Conservation (phyloP, 225 moss, liverwort and hornwort genomes). For the Marchantia paleacea region DNA sequence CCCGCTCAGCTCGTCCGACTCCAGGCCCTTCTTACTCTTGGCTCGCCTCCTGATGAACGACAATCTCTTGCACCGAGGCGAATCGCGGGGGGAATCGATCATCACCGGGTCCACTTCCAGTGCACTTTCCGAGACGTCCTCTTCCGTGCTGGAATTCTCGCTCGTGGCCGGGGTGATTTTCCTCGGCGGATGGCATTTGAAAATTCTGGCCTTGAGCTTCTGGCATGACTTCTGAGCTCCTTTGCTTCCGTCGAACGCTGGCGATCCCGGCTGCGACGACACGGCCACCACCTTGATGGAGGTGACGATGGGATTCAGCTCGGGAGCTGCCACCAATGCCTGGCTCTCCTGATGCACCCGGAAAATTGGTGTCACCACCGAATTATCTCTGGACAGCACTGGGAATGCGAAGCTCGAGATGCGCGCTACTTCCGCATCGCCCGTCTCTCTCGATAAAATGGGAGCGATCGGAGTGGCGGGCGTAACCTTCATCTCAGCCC, state of each 20-base stretch:
- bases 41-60: constrained; percentile 17
- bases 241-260: constrained; percentile 2
- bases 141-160: constrained; percentile 24
- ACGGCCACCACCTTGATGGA: constrained; percentile 24
- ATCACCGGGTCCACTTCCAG: background rate
- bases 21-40: background rate
- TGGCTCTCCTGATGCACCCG: background rate
- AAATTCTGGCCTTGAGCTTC: constrained; percentile 33
- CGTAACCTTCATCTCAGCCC: constrained; percentile 30
- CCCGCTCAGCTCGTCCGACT: constrained; percentile 1
- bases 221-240: constrained; percentile 17
- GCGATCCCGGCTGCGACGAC: constrained; percentile 21
- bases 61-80: constrained; percentile 9
- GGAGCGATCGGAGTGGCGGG: constrained; percentile 3
- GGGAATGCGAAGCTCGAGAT: constrained; percentile 34
- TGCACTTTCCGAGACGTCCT: background rate
- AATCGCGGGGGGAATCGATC: constrained; percentile 7
- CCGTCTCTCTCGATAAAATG: background rate
- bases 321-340: background rate
- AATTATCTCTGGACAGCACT: background rate
- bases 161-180: constrained; percentile 2
- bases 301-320: constrained; percentile 7
- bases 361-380: constrained; percentile 15
- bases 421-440: background rate
- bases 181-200: constrained; percentile 30